Conservation (phyloP, 2,329 filamentous ascomycete genomes). For the Hypocrella siamensis region DNA sequence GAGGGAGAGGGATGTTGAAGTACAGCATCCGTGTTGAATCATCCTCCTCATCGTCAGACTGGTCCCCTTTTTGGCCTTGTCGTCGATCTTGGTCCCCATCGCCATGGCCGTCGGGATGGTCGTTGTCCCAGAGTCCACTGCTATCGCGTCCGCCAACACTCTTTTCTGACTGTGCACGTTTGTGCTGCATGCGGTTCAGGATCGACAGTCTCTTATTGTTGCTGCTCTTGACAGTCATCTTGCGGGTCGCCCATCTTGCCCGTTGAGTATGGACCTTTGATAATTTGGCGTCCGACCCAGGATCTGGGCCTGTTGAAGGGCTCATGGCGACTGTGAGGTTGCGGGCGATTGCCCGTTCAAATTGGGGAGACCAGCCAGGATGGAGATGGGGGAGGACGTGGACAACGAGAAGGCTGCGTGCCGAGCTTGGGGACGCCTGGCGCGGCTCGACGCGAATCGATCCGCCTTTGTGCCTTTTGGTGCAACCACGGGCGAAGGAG, state of each 20-base stretch:
- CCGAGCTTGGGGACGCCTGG: constrained; percentile 1
- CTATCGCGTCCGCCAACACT: constrained; percentile 31
- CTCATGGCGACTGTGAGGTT: constrained; percentile 17
- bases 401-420: constrained; percentile 1
- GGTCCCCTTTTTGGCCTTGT: constrained; percentile 12
- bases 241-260: constrained; percentile 92
- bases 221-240: constrained; percentile 60
- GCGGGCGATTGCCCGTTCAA: constrained; percentile 23
- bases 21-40: constrained; percentile 47
- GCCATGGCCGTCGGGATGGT: constrained; percentile 12
- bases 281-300: constrained; percentile 9
- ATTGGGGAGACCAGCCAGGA: constrained; percentile 20
- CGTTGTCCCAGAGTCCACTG: constrained; percentile 12
- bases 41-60: constrained; percentile 23
- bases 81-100: constrained; percentile 18
- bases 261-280: constrained; percentile 41
- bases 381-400: constrained; percentile 7
- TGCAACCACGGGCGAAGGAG: neutral
- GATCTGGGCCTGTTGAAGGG: constrained; percentile 13
- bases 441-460: constrained; percentile 3
- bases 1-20: constrained; percentile 74
- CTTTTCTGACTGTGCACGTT: constrained; percentile 51
- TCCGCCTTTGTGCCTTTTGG: too few species aligned
- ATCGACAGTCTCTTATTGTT: constrained; percentile 69
- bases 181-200: constrained; percentile 58